Evolutionary conservation across 1,284 basidiomycete species (phyloP), one percentile per base, ranked within the genome.

Genomic region (Apiotrichum gracile): DNA sequence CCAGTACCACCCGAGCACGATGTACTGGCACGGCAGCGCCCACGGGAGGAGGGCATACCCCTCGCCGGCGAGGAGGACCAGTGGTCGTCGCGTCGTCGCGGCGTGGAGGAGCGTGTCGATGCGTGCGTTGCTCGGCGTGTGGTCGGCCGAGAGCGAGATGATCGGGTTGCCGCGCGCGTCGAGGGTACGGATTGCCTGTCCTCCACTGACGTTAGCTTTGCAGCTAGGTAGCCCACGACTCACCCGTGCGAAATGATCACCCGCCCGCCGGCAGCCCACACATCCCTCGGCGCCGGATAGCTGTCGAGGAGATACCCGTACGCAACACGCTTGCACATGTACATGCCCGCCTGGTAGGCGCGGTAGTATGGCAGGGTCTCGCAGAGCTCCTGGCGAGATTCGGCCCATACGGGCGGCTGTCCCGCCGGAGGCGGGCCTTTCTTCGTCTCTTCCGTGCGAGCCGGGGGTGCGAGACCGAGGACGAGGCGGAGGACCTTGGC

Each of bases 291-390:
- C 4, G 71, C 62, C 2, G 63, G 64, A 29, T 62, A 72, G 1
- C 65, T 70, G 38, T 73, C 71, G 0, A 73, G 56, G 9, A 73
- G 62, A 45, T 73, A 73, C 3, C 70, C 70, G 55, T 61, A 71
- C 3, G 68, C 63, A 2, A 71, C 59, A 12, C 61, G 54, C 5
- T 51, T 47, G 44, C 52, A 53, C 68, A 68, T 68, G 56, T 73
- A 71, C 53, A 73, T 60, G 0, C 71, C 70, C 14, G 69, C 62
- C 53, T 73, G 71, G 53, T 67, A 73, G 2, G 70, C 63, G 27
- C 71, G 64, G 54, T 73, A 73, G 56, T 73, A 73, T 9, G 70
- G 69, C 47, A 73, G 54, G 14, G 69, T 61, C 53, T 73, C 71
- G 52, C 71, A 73, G 4, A 73, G 64, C 44, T 73, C 71, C 55